phyloP scores from a whole-genome alignment of 2,329 filamentous ascomycete genomes.

The Talaromyces atroroseus region DNA sequence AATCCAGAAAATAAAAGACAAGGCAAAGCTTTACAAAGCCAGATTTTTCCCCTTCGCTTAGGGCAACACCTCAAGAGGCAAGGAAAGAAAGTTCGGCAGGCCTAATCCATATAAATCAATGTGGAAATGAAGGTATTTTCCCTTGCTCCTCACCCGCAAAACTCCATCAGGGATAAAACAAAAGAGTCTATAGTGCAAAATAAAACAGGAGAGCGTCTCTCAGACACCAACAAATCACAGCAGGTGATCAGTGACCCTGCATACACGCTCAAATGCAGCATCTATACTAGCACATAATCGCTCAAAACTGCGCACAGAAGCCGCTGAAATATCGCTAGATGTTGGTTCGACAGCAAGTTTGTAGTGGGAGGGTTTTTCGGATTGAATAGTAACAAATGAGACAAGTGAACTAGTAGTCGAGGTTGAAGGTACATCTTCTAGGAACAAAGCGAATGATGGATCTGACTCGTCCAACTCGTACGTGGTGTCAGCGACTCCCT shows the following conservation, averaged over 20 bases:
- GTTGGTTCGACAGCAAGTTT: slow-evolving; percentile 55
- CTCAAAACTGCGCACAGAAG: slow-evolving; percentile 30
- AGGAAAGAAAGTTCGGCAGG: background rate
- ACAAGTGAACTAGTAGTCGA: slow-evolving; percentile 39
- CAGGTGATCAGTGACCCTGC: slow-evolving; percentile 36
- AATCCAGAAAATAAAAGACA: background rate
- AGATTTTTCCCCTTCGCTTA: background rate
- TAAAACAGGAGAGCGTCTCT: background rate
- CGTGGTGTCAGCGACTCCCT: slow-evolving; percentile 19
- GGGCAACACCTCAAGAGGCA: background rate
- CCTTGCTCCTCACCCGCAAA: background rate
- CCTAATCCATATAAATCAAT: background rate
- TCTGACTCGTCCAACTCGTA: slow-evolving; percentile 53
- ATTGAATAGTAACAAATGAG: slow-evolving; percentile 48
- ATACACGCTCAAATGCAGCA: slow-evolving; percentile 38
- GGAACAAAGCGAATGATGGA: slow-evolving; percentile 44
- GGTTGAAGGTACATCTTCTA: slow-evolving; percentile 44
- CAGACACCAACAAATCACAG: slow-evolving; percentile 15
- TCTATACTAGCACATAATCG: slow-evolving; percentile 37
- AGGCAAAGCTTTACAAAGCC: background rate
- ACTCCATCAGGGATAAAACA: background rate
- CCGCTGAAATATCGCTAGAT: slow-evolving; percentile 20
- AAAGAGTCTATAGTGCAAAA: background rate
- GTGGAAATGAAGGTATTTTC: background rate
- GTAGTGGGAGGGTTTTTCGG: slow-evolving; percentile 60